Percentiles rank a stretch among this genome's conserved stretches.
Evolutionary conservation across 768 basidiomycete species (phyloP).

Genomic region (Rhodotorula paludigena): DNA sequence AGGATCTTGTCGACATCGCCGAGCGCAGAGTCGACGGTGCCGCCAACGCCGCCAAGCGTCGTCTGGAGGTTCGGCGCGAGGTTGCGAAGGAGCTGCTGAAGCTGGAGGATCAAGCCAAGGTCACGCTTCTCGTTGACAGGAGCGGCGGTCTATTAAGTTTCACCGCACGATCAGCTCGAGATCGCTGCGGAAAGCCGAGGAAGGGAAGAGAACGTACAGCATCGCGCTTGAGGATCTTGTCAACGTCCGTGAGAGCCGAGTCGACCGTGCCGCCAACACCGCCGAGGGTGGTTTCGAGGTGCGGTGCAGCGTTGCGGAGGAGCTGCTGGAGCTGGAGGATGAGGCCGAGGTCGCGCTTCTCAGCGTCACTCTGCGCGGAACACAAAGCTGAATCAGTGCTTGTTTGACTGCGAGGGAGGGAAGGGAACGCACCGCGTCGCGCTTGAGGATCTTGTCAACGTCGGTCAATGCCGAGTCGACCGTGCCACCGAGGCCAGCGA

Average conservation of each 20-base stretch:
- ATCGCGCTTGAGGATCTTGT: not conserved
- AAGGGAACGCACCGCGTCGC: not conserved
- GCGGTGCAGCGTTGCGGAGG: not conserved
- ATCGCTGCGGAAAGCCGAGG: no score
- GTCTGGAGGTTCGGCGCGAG: conserved; percentile 12
- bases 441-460: not conserved
- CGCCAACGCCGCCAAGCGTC: conserved; percentile 3
- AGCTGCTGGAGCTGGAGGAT: not conserved
- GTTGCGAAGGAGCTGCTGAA: no score
- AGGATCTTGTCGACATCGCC: conserved; percentile 1
- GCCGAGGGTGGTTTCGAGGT: not conserved
- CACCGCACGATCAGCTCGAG: not conserved
- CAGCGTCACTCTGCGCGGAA: not conserved
- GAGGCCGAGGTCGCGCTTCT: not conserved
- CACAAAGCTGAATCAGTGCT: not conserved
- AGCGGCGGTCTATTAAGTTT: not conserved
- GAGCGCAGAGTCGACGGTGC: conserved; percentile 6
- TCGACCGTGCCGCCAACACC: not conserved
- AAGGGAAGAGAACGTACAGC: not conserved
- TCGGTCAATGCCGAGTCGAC: not conserved
- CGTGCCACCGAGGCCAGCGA: not conserved
- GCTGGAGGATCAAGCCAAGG: not conserved
- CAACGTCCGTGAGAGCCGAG: not conserved
- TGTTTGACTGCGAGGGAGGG: not conserved
- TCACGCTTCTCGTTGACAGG: conserved; percentile 1